A percentile compares a stretch with the other conserved stretches of the same genome.
phyloP scores from a whole-genome alignment of 176 grass and related monocot species.

The Carex myosuroides region DNA sequence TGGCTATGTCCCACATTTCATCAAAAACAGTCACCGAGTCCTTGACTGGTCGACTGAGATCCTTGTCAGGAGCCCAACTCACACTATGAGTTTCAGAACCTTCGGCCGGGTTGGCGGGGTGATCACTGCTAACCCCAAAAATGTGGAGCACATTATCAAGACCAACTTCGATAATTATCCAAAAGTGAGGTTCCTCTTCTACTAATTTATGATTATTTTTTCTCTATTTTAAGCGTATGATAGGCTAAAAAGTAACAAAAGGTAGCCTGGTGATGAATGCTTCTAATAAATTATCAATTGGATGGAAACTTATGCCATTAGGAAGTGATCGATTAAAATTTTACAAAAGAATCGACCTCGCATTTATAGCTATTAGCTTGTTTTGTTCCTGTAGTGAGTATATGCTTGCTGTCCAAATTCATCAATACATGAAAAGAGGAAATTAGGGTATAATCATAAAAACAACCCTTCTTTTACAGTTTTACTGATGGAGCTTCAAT shows the following conservation, averaged over 20 bases:
- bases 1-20: constrained; percentile 34
- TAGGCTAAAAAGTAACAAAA: not conserved
- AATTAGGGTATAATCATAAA: not conserved
- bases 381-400: not conserved
- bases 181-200: constrained; percentile 7
- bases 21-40: constrained; percentile 40
- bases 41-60: constrained; percentile 44
- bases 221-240: not conserved
- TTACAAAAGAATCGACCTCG: not conserved
- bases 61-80: constrained; percentile 27
- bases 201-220: not conserved
- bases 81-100: constrained; percentile 39
- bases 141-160: constrained; percentile 32
- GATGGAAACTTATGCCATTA: not conserved
- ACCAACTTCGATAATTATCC: constrained; percentile 29
- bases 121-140: constrained; percentile 33
- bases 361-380: not conserved
- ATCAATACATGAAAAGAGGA: not conserved
- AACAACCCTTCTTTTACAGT: not conserved
- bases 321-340: not conserved
- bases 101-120: constrained; percentile 22
- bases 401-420: not conserved
- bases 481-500: not conserved
- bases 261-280: too few relatives aligned
- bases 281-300: not conserved